These are phyloP conservation scores for Discostella pseudostelligera DNA, from an alignment of 108 stramenopile genomes.

Conservation along the genomic window DNA sequence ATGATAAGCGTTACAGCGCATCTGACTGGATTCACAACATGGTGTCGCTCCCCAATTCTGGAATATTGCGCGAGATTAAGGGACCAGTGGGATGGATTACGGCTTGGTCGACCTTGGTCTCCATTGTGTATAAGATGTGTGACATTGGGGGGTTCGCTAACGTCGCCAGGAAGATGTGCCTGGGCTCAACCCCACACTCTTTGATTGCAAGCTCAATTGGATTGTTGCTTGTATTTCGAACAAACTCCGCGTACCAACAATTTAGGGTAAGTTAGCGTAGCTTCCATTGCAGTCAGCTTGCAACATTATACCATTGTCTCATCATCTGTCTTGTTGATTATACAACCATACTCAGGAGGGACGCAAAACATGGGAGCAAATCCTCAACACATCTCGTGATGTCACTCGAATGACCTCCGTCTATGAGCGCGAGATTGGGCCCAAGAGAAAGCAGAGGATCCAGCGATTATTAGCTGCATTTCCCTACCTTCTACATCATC, in stretches of 20 bases:
- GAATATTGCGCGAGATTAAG: conserved; percentile 54
- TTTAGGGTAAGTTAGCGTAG: conserved; percentile 42
- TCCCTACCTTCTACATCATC: conserved; percentile 71
- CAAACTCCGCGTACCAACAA: conserved; percentile 75
- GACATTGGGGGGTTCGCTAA: conserved; percentile 7
- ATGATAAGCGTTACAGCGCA: conserved; percentile 57
- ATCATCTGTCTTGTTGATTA: neutral
- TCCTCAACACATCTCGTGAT: conserved; percentile 66
- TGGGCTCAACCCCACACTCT: conserved; percentile 65
- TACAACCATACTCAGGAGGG: conserved; percentile 61
- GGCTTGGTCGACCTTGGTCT: conserved; percentile 44
- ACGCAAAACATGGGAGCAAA: conserved; percentile 83
- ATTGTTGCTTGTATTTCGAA: conserved; percentile 77
- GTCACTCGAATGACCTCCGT: conserved; percentile 68
- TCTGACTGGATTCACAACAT: conserved; percentile 76
- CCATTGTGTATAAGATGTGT: conserved; percentile 35
- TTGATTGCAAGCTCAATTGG: conserved; percentile 67
- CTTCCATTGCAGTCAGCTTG: neutral
- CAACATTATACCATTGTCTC: neutral
- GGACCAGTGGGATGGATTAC: conserved; percentile 47
- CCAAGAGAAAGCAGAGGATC: conserved; percentile 42
- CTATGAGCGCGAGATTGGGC: conserved; percentile 67
- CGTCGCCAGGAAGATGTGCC: conserved; percentile 45
- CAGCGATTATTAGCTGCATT: conserved; percentile 63
- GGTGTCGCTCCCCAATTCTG: conserved; percentile 53